phyloP scores from a whole-genome alignment of 73 alveolate genomes.

The Breviolum minutum region DNA sequence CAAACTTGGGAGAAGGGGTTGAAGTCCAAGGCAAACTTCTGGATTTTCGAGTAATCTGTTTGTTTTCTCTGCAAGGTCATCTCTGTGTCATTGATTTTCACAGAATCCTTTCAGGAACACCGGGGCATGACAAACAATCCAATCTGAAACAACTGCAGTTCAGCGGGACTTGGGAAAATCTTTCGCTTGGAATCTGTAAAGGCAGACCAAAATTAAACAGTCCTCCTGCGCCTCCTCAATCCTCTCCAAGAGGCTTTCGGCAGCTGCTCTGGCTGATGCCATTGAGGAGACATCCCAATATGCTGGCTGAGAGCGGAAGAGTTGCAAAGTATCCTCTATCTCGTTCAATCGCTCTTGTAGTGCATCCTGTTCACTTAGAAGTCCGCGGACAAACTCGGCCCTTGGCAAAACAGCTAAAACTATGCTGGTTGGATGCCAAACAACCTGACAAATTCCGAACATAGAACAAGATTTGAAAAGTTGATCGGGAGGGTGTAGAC shows the following conservation, averaged over 20 bases:
- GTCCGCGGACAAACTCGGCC: slow-evolving; percentile 43
- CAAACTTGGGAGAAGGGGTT: slow-evolving; percentile 49
- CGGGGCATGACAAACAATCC: not conserved
- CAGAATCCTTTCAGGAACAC: not conserved
- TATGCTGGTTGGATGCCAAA: not conserved
- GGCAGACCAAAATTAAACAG: not conserved
- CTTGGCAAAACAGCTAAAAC: not conserved
- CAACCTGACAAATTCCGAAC: not conserved
- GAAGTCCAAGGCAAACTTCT: not conserved
- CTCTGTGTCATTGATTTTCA: slow-evolving; percentile 26
- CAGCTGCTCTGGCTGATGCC: slow-evolving; percentile 2
- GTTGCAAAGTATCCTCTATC: not conserved
- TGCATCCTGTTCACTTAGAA: slow-evolving; percentile 3
- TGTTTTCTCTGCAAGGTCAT: not conserved
- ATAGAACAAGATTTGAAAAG: not conserved
- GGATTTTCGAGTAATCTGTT: slow-evolving; percentile 13
- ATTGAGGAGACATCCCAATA: slow-evolving; percentile 30
- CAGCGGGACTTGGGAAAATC: too few relatives aligned
- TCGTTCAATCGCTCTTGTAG: slow-evolving; percentile 22
- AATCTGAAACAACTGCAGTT: not conserved
- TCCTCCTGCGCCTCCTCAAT: slow-evolving; percentile 4
- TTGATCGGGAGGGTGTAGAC: not conserved
- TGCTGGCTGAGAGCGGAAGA: slow-evolving; percentile 13
- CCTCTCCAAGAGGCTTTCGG: slow-evolving; percentile 27
- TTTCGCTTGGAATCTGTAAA: too few relatives aligned